Base-by-base conservation (phyloP, 2,329 filamentous ascomycete genomes). In the Fusarium sp. region DNA sequence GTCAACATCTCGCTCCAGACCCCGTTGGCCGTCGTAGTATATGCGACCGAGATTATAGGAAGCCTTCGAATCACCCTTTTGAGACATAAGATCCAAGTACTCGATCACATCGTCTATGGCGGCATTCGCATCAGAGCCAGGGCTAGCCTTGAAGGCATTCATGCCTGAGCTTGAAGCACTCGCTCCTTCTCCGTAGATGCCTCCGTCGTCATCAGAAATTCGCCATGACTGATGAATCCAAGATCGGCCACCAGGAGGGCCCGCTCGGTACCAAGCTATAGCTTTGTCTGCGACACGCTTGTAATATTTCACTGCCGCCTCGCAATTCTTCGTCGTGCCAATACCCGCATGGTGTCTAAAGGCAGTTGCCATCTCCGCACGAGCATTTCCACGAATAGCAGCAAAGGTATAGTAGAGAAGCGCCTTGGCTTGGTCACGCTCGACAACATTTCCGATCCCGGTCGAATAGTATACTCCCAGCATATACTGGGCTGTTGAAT, bases 401-500 rank as follows among this genome's bases (percentile, higher is more conserved):
- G 96, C 96, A 80, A 98, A 96, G 0, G 94, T 97, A 82, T 99
- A 96, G 82, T 98, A 98, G 45, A 98, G 86, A 77, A 98, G 87
- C 8, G 96, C 94, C 82, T 94, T 95, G 17, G 95, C 95, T 83
- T 98, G 96, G 78, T 99, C 93, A 48, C 90, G 89, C 79, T 93
- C 89, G 11, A 98, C 94, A 3, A 91, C 92, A 38, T 90, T 90
- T 22, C 94, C 95, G 66, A 99, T 88, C 0, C 96, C 96, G 1
- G 96, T 99, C 41, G 95, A 95, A 83, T 99, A 96, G 89, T 98
- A 96, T 77, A 99, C 90, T 0, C 94, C 96, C 52, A 98, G 81
- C 96, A 99, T 98, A 83, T 97, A 93, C 81, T 98, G 94, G 4
- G 96, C 96, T 18, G 96, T 97, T 74, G 90, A 92, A 82, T 99